Base-by-base conservation (phyloP, 176 grass and related monocot genomes). In the barley (Hordeum vulgare) region DNA sequence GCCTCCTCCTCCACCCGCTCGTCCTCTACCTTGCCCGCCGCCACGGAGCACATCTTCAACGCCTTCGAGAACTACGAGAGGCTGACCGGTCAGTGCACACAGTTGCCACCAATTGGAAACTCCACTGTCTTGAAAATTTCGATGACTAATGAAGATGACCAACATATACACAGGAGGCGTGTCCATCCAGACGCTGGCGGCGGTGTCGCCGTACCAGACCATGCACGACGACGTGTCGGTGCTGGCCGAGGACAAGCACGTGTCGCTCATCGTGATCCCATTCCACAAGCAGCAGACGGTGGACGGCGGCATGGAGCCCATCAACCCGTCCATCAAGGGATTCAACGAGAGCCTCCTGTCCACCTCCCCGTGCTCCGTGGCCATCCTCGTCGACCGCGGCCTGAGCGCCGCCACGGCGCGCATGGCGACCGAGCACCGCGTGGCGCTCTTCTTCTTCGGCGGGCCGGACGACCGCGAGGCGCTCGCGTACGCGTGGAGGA, bases 251-350 rank as follows among this genome's bases (percentile, higher is more conserved):
- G 90, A 97, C 69, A 90, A 91, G 61, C 90, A 97, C 66, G 90
- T 90, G 2, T 87, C 90, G 17, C 76, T 97, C 56, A 97, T 97
- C 80, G 80, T 97, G 23, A 36, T 97, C 31, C 95, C 95, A 1
- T 97, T 94, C 85, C 95, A 97, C 92, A 94, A 97, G 86, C 95
- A 94, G 71, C 92, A 93, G 84, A 94, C 92, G 23, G 86, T 94
- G 66, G 95, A 94, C 76, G 95, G 95, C 61, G 90, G 84, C 70
- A 92, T 97, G 92, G 95, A 94, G 68, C 69, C 90, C 2, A 89
- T 93, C 54, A 92, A 94, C 82, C 42, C 81, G 17, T 24, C 85
- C 76, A 60, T 97, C 17, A 85, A 86, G 0, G 7, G 44, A 1
- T 83, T 94, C 77, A 97, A 97, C 68, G 88, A 94, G 87, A 85